A percentile compares a stretch with the other conserved stretches of the same genome.
phyloP scores from a whole-genome alignment of 768 basidiomycete species.

The Nevesoporus exiguus region DNA sequence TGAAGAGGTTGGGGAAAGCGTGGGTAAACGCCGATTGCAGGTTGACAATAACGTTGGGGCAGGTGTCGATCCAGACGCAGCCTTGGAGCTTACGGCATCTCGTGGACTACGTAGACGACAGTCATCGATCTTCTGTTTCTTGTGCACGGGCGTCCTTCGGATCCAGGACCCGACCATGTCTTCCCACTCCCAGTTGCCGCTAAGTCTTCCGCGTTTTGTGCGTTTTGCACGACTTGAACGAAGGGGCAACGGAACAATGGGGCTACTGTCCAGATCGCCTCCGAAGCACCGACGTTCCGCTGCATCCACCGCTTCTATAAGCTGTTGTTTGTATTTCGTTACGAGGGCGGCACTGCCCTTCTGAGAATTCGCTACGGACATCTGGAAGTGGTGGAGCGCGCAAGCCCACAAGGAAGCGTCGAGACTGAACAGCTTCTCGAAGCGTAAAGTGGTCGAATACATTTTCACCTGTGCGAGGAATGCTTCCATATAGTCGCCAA shows the following conservation, averaged over 20 bases:
- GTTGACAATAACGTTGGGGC: neutral
- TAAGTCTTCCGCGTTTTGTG: conserved; percentile 13
- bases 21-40: neutral
- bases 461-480: conserved; percentile 25
- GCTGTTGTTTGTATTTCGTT: conserved; percentile 34
- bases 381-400: conserved; percentile 46
- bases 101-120: neutral
- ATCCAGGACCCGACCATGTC: conserved; percentile 45
- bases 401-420: conserved; percentile 55
- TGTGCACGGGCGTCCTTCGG: conserved; percentile 33
- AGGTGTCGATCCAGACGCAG: neutral
- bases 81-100: neutral
- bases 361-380: conserved; percentile 21
- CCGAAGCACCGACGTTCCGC: conserved; percentile 50
- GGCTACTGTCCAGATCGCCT: conserved; percentile 13
- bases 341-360: conserved; percentile 24
- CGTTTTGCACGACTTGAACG: conserved; percentile 2
- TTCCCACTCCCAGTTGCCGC: conserved; percentile 48
- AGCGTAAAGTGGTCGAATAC: conserved; percentile 32
- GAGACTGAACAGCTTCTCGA: conserved; percentile 35
- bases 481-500: conserved; percentile 14
- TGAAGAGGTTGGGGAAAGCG: conserved; percentile 11
- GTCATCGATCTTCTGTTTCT: conserved; percentile 18
- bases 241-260: conserved; percentile 10
- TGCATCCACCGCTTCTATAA: conserved; percentile 48